Evolutionary conservation across 2,329 filamentous ascomycete species (phyloP), one percentile per base, ranked within the genome.

Genomic region (Purpureocillium lavendulum): DNA sequence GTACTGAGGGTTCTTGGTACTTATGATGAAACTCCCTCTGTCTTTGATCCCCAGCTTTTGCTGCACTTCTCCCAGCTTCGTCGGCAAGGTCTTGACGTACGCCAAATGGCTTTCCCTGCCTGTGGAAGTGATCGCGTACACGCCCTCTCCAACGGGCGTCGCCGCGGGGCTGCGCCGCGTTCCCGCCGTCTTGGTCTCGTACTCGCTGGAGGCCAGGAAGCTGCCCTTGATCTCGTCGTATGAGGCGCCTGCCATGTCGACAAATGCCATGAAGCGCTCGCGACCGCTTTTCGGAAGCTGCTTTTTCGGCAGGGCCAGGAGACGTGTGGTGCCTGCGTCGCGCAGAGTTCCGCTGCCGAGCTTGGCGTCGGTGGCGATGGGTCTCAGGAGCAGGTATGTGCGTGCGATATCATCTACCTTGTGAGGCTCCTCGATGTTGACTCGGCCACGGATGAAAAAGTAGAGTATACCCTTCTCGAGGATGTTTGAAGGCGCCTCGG

Each of bases 381-480:
- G 87, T 1, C 84, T 77, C 4, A 95, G 72, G 12, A 94, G 73
- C 51, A 95, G 80, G 64, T 83, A 90, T 45, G 75, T 87, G 36
- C 87, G 81, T 32, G 84, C 78, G 36, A 94, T 74, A 38, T 95
- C 87, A 31, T 73, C 63, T 1, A 90, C 69, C 34, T 73, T 71
- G 14, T 81, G 71, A 0, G 87, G 81, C 7, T 85, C 71, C 4
- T 87, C 76, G 18, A 85, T 71, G 37, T 78, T 77, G 30, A 95
- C 85, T 11, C 87, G 80, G 7, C 80, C 79, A 14, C 88, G 81
- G 52, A 84, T 82, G 67, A 94, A 94, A 71, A 94, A 94, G 68
- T 94, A 94, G 49, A 95, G 80, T 50, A 92, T 75, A 4, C 88
- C 88, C 53, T 92, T 94, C 55, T 96, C 88, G 3, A 94, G 70